Conservation (phyloP, 176 grass and related monocot species). For the Aegilops speltoides region DNA sequence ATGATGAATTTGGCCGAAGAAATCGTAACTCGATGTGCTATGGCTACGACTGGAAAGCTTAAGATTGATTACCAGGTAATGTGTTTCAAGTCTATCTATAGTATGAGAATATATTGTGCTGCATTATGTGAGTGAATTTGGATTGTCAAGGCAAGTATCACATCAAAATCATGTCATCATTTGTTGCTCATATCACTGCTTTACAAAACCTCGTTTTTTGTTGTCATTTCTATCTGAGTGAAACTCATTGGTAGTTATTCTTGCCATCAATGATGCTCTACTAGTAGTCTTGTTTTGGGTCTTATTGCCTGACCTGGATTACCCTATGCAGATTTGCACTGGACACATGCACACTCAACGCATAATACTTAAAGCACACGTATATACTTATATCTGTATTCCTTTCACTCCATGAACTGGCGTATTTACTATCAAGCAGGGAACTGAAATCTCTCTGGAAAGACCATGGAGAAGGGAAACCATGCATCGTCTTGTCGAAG, state of each 20-base stretch:
- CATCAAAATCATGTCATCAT: constrained; percentile 1
- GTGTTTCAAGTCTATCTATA: constrained; percentile 11
- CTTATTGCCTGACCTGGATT: constrained; percentile 2
- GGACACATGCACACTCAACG: not conserved
- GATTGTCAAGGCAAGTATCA: not conserved
- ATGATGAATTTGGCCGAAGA: constrained; percentile 99
- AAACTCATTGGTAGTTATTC: constrained; percentile 7
- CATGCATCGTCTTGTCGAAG: constrained; percentile 97
- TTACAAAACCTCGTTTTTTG: not conserved
- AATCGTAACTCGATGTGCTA: constrained; percentile 81
- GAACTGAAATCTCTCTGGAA: constrained; percentile 85
- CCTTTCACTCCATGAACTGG: not conserved
- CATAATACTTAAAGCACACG: not conserved
- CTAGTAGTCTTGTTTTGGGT: not conserved
- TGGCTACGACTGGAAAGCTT: constrained; percentile 74
- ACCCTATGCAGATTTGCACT: not conserved
- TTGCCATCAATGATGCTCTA: constrained; percentile 23
- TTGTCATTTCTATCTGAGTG: not conserved
- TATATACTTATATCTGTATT: not conserved
- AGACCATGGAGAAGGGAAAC: constrained; percentile 94
- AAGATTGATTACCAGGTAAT: constrained; percentile 89
- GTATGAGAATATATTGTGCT: constrained; percentile 13
- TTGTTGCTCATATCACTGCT: constrained; percentile 10
- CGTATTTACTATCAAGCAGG: constrained; percentile 54
- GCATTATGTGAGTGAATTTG: constrained; percentile 6